Evolutionary conservation across 257 asterid species (phyloP), one percentile per base, ranked within the genome.

Genomic region (Solanum paucissectum): DNA sequence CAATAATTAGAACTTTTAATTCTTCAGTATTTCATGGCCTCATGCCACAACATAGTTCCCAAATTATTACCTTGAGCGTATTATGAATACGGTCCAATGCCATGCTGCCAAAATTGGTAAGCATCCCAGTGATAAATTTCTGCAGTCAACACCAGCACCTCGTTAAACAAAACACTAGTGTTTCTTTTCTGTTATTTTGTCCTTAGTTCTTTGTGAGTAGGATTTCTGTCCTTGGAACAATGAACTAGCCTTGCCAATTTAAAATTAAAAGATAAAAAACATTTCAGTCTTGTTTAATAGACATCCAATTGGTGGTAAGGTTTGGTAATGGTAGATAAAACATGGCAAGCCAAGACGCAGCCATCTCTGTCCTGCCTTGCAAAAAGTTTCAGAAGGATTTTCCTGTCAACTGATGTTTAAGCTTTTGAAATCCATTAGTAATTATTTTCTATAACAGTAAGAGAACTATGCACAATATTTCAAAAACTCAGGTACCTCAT

Each of bases 101-200:
- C 99, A 97, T 95, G 94, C 97, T 96, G 87, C 98, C 99, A 25
- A 96, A 96, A 92, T 97, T 97, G 71, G 99, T 96, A 37, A 97
- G 99, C 98, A 97, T 97, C 87, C 99, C 98, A 76, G 92, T 90
- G 90, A 97, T 93, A 87, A 96, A 96, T 93, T 97, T 97, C 99
- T 97, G 94, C 92, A 88, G 91, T 83, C 60, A 77, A 83, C 72
- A 87, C 46, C 20, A 60, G 34, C 52, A 73, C 33, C 64, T 46
- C 5, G 6, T 44, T 20, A 82, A 46, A 79, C 37, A 82, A 16
- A 82, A 20, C 42, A 49, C 27, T 18, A 81, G 42, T 29, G 86
- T 82, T 82, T 49, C 44, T 49, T 81, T 40, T 81, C 18, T 46
- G 85, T 29, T 44, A 46, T 81, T 81, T 82, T 49, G 68, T 49